Evolutionary conservation across 2,329 filamentous ascomycete genomes (phyloP), one percentile per base, ranked within the genome.

Genomic region (Paecilomyces niveus): DNA sequence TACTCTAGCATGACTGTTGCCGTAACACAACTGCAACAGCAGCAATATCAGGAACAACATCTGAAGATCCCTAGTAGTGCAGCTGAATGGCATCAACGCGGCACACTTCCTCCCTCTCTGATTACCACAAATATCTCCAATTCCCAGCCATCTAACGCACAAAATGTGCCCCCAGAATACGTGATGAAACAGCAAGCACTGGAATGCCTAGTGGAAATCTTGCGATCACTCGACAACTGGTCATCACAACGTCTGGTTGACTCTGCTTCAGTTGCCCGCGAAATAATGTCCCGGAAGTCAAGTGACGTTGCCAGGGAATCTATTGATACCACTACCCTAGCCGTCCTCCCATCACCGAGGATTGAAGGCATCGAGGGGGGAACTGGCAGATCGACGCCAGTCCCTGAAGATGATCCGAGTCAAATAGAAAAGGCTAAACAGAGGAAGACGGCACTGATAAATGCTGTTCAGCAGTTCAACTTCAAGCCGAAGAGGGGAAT

Each of bases 401-500:
- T 87, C 26, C 75, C 85, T 3, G 92, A 97, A 58, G 95, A 99
- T 69, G 94, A 99, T 68, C 93, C 93, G 0, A 91, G 87, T 62
- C 89, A 97, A 67, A 80, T 99, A n/a, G 94, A 97, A 69, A 95
- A 89, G 73, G 91, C 92, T 58, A 97, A 97, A 76, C 90, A 92
- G 60, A 85, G 89, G 62, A 99, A 99, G 77, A 97, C 91, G 6
- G 94, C 94, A 0, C 78, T 97, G 61, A 89, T 87, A 56, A 94
- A 96, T 66, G 93, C 89, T 1, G 89, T 97, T 57, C 86, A 88
- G 54, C 89, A 91, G 62, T 99, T 99, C 81, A 99, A 99, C 72
- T 97, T 93, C 80, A 99, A 99, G 73, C 92, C 95, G 0, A 99
- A 99, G 74, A 86, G 89, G 59, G 95, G 94, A 5, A 85, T 99